Evolutionary conservation across 1,139 yeast species (phyloP), one percentile per base, ranked within the genome.

Genomic region (Sugiyamaella paludigena): DNA sequence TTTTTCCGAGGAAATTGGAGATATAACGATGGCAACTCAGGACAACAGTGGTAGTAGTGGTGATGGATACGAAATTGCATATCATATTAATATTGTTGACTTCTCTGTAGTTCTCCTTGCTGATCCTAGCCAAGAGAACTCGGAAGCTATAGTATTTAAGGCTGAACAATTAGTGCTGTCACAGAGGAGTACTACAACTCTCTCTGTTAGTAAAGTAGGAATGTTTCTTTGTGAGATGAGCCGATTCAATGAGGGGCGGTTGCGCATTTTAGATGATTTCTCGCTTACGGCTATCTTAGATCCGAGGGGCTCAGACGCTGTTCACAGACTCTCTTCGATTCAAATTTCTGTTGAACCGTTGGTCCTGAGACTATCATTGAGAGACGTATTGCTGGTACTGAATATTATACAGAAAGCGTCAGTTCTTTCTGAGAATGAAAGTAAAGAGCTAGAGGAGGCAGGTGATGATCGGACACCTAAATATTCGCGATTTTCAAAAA

Each of bases 121-220:
- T 0, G 88, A 91, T 63, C 87, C 96, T 1, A 75, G 84, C 1
- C 72, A 75, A 10, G 63, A 67, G 1, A 78, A 83, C 54, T 81
- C 96, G 0, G 95, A 91, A 59, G 98, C 98, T 0, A 77, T 92
- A 52, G 96, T 92, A 1, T 85, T 92, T 68, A 87, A 87, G 58
- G 82, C 89, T 13, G 95, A 85, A 50, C 96, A 91, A 60, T 68
- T 91, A 7, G 70, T 86, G 41, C 61, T 88, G 3, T 78, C 92
- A 0, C 82, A 86, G 53, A 89, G 86, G 59, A 80, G 81, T 52
- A 63, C 68, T 8, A 65, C 76, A 10, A 79, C 91, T 1, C 66
- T 89, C 7, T 81, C 91, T 13, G 84, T 87, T 0, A 80, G 83
- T 57, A 87, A 86, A 54, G 79, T 89, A 48, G 98, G 98, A 1